Percentiles rank a stretch among this genome's conserved stretches.
Conservation (phyloP, 2,329 filamentous ascomycete genomes). For the Claviceps sp. region DNA sequence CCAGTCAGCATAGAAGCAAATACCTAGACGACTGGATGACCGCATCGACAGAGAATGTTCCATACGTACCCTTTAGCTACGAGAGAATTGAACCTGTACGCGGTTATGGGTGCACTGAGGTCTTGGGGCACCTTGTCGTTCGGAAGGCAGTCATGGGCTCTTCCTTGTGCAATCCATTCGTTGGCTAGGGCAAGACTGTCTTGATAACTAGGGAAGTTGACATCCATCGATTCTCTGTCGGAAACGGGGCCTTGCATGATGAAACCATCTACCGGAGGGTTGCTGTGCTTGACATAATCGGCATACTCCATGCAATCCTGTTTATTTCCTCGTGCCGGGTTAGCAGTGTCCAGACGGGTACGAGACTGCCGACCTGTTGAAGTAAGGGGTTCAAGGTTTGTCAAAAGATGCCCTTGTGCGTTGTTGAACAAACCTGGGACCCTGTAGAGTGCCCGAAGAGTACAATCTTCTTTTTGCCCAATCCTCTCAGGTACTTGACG, state of each 20-base stretch:
- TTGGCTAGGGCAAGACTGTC: constrained; percentile 34
- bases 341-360: not conserved
- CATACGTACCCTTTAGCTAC: constrained; percentile 33
- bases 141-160: constrained; percentile 40
- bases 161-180: constrained; percentile 40
- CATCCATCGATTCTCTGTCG: constrained; percentile 53
- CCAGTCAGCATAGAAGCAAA: not conserved
- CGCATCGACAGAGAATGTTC: not conserved
- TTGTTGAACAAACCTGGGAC: constrained; percentile 31
- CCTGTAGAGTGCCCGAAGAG: constrained; percentile 47
- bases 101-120: constrained; percentile 34
- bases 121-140: constrained; percentile 26
- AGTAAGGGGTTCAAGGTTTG: not conserved
- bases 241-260: constrained; percentile 72
- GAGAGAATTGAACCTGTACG: constrained; percentile 39
- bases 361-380: not conserved
- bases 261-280: constrained; percentile 53
- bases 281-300: constrained; percentile 25
- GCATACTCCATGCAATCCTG: constrained; percentile 47
- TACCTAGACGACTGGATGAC: not conserved
- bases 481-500: constrained; percentile 37
- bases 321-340: constrained; percentile 12
- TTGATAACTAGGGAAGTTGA: constrained; percentile 32
- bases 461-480: constrained; percentile 38
- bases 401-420: not conserved